phyloP scores from a whole-genome alignment of 345 rosid species.

The Aethionema arabicum region DNA sequence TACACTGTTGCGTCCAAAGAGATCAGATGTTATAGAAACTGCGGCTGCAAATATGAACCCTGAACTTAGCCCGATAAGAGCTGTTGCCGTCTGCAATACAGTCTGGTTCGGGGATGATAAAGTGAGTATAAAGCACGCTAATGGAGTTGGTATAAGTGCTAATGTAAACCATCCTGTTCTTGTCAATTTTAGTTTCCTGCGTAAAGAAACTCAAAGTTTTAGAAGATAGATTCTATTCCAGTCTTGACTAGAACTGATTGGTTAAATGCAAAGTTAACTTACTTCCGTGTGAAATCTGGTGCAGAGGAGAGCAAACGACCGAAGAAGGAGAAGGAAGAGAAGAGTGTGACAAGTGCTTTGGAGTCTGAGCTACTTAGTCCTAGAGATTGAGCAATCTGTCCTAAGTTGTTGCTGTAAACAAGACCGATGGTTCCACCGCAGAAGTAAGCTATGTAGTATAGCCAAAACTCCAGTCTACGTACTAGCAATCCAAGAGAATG shows the following conservation, averaged over 20 bases:
- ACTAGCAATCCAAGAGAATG: slow-evolving; percentile 51
- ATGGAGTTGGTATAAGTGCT: slow-evolving; percentile 62
- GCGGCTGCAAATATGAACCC: slow-evolving; percentile 80
- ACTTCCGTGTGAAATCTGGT: slow-evolving; percentile 74
- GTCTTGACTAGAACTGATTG: no score
- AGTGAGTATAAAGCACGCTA: slow-evolving; percentile 59
- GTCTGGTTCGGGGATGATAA: slow-evolving; percentile 47
- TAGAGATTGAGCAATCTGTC: slow-evolving; percentile 78
- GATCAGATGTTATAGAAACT: slow-evolving; percentile 79
- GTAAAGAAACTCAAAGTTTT: not conserved
- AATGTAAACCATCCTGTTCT: slow-evolving; percentile 83
- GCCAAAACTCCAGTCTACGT: slow-evolving; percentile 75
- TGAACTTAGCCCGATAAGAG: slow-evolving; percentile 68
- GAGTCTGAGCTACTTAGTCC: slow-evolving; percentile 37
- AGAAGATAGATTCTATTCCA: not conserved
- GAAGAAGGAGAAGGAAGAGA: slow-evolving; percentile 79
- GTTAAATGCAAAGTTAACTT: slow-evolving; percentile 11
- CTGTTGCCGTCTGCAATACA: slow-evolving; percentile 47
- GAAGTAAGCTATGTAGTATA: slow-evolving; percentile 65
- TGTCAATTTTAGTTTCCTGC: slow-evolving; percentile 75
- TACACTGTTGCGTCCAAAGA: slow-evolving; percentile 71
- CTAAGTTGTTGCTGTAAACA: slow-evolving; percentile 85
- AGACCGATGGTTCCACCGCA: slow-evolving; percentile 83
- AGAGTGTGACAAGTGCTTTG: slow-evolving; percentile 54
- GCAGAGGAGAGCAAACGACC: slow-evolving; percentile 80